Percentiles rank a stretch among this genome's conserved stretches.
Evolutionary conservation across 441 rosid species (phyloP).

Genomic region (Melastoma candidum): DNA sequence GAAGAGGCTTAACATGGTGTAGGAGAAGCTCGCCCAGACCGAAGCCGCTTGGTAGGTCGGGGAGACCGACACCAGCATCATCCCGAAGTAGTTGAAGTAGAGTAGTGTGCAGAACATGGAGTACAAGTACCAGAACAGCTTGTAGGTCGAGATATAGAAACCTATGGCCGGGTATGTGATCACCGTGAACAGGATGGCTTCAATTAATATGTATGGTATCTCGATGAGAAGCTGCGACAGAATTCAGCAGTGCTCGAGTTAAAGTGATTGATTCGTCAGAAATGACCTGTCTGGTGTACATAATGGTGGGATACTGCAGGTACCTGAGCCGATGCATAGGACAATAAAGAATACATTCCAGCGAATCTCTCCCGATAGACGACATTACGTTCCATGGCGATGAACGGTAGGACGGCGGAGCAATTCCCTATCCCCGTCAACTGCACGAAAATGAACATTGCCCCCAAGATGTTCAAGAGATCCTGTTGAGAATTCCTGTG

Average conservation of each 20-base stretch:
- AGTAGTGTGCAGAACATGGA: slow-evolving; percentile 6
- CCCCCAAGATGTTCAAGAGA: slow-evolving; percentile 11
- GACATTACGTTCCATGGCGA: slow-evolving; percentile 9
- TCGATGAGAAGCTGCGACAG: background rate
- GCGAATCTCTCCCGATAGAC: slow-evolving; percentile 33
- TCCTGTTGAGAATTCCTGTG: slow-evolving; percentile 14
- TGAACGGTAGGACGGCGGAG: slow-evolving; percentile 9
- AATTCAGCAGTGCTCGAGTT: too few species aligned
- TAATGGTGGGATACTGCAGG: background rate
- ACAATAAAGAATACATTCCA: slow-evolving; percentile 32
- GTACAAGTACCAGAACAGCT: slow-evolving; percentile 13
- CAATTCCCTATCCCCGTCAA: slow-evolving; percentile 10
- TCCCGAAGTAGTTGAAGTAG: slow-evolving; percentile 13
- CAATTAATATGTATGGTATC: slow-evolving; percentile 2
- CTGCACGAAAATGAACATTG: slow-evolving; percentile 12
- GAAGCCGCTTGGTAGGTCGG: slow-evolving; percentile 10
- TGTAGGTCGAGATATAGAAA: slow-evolving; percentile 21
- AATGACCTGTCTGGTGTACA: too few species aligned
- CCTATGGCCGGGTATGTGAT: slow-evolving; percentile 28
- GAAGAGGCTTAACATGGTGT: slow-evolving; percentile 15
- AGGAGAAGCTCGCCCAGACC: slow-evolving; percentile 2
- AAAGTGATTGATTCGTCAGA: too few species aligned
- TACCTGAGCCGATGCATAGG: slow-evolving; percentile 33
- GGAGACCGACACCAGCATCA: slow-evolving; percentile 9
- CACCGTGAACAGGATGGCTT: slow-evolving; percentile 17